A percentile compares a stretch with the other conserved stretches of the same genome.
These are phyloP conservation scores for Penicillium antarcticum DNA, from an alignment of 495 filamentous ascomycete genomes.

Conservation along the genomic window DNA sequence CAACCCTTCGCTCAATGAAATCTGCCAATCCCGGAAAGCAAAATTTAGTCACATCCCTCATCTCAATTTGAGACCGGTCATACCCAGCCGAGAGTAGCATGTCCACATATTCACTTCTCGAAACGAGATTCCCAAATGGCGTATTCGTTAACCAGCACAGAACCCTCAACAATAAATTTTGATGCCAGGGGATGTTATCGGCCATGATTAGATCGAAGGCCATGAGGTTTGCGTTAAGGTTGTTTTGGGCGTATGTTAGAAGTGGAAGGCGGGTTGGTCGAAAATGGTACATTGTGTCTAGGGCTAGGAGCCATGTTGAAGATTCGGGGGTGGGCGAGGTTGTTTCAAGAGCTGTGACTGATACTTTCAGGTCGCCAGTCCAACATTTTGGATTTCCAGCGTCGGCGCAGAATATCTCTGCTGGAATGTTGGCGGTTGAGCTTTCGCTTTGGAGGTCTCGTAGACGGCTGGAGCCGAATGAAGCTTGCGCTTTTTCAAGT, in stretches of 20 bases:
- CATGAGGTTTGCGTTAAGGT: constrained; percentile 42
- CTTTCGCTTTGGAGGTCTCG: neutral
- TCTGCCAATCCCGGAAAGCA: constrained; percentile 38
- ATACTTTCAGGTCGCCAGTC: constrained; percentile 18
- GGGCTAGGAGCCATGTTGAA: constrained; percentile 43
- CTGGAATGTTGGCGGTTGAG: neutral
- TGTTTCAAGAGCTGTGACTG: constrained; percentile 3
- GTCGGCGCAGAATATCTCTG: constrained; percentile 30
- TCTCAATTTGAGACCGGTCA: constrained; percentile 27
- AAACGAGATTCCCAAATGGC: constrained; percentile 44
- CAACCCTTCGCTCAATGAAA: constrained; percentile 31
- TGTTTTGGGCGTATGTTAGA: constrained; percentile 27
- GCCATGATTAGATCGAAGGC: constrained; percentile 36
- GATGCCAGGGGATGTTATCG: constrained; percentile 14
- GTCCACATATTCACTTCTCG: constrained; percentile 54
- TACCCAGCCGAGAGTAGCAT: constrained; percentile 45
- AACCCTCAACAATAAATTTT: constrained; percentile 25
- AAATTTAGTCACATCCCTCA: constrained; percentile 43
- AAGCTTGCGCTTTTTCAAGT: constrained; percentile 28
- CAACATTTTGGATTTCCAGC: constrained; percentile 28
- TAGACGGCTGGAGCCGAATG: constrained; percentile 23
- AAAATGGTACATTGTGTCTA: constrained; percentile 52
- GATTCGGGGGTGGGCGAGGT: neutral
- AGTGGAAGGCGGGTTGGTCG: constrained; percentile 40
- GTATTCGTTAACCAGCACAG: constrained; percentile 30